phyloP scores from a whole-genome alignment of 1,284 basidiomycete genomes.

The Rhizoctonia solani region DNA sequence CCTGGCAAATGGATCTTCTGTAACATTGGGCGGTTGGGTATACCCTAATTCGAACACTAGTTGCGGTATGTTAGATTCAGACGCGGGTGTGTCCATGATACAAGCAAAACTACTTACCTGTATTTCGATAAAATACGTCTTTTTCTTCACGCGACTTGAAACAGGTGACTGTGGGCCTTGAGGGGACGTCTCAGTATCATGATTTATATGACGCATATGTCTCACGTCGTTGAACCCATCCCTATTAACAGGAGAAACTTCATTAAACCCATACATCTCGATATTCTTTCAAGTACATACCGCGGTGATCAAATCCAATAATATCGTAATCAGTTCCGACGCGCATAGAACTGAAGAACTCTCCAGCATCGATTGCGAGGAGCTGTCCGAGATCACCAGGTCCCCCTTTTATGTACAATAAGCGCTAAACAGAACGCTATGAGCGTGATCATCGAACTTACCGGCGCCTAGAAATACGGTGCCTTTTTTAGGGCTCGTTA shows the following conservation, averaged over 20 bases:
- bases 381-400: conserved; percentile 12
- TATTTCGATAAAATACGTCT: conserved; percentile 48
- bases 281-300: background rate
- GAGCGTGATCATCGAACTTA: background rate
- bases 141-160: conserved; percentile 44
- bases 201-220: no score
- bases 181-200: background rate
- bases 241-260: background rate
- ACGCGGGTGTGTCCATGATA: background rate
- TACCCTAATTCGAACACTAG: conserved; percentile 48
- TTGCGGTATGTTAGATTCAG: background rate
- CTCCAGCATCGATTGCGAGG: background rate
- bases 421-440: background rate
- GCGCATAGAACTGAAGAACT: background rate
- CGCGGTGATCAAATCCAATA: conserved; percentile 22
- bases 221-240: conserved; percentile 11
- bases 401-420: conserved; percentile 4
- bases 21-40: conserved; percentile 44
- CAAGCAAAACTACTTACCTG: conserved; percentile 36
- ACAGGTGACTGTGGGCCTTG: conserved; percentile 49
- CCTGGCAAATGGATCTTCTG: conserved; percentile 41
- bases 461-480: conserved; percentile 12
- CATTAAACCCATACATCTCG: background rate
- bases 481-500: conserved; percentile 1
- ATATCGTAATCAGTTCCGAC: conserved; percentile 17